A percentile compares a stretch with the other conserved stretches of the same genome.
phyloP scores from a whole-genome alignment of 2,329 filamentous ascomycete genomes.

The Amylocarpus encephaloides region DNA sequence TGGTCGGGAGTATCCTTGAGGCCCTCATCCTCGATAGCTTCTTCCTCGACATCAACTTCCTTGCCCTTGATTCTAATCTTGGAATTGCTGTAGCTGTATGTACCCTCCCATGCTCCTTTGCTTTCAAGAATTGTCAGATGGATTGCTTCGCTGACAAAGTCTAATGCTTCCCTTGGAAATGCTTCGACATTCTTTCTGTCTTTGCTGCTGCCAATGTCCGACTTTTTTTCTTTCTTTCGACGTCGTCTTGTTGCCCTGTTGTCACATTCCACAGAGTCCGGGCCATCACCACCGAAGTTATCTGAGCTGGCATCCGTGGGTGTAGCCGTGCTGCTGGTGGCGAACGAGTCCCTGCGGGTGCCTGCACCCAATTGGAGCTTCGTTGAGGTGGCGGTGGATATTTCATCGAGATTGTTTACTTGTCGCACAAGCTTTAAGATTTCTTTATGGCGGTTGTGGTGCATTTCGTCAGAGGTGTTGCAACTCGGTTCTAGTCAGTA shows the following conservation, averaged over 20 bases:
- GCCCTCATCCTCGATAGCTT: constrained; percentile 2
- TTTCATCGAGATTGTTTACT: constrained; percentile 21
- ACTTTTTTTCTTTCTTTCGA: constrained; percentile 25
- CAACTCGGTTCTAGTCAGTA: constrained; percentile 22
- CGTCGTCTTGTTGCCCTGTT: constrained; percentile 19
- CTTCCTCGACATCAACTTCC: constrained; percentile 1
- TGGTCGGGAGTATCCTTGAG: neutral
- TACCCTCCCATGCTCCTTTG: constrained; percentile 27
- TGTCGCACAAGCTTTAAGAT: constrained; percentile 26
- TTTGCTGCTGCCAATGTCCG: constrained; percentile 8
- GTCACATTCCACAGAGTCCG: constrained; percentile 14
- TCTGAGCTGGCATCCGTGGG: constrained; percentile 20
- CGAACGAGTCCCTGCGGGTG: constrained; percentile 5
- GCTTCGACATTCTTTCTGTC: constrained; percentile 15
- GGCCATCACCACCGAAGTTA: constrained; percentile 7
- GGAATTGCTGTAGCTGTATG: constrained; percentile 18
- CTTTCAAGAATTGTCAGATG: constrained; percentile 24
- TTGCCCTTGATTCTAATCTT: neutral
- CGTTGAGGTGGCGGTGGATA: constrained; percentile 4
- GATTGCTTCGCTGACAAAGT: constrained; percentile 28
- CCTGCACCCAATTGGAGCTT: constrained; percentile 2
- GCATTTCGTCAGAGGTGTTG: constrained; percentile 29
- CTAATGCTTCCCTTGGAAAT: constrained; percentile 23
- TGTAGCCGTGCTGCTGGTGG: constrained; percentile 7
- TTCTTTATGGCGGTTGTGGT: constrained; percentile 29